phyloP scores from a whole-genome alignment of 306 rosid genomes.

The Trifolium repens region DNA sequence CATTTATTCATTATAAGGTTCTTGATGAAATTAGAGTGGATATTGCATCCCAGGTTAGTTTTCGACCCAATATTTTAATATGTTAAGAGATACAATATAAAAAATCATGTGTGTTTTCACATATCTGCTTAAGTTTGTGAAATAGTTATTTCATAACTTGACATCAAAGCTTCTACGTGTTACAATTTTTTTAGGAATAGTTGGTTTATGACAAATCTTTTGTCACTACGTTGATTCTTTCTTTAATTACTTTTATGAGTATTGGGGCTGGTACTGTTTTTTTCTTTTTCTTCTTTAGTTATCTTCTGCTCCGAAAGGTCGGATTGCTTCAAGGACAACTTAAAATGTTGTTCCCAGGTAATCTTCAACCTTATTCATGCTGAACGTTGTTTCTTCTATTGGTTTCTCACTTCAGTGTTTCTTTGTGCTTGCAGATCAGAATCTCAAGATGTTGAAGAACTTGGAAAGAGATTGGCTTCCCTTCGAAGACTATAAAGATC shows the following conservation, averaged over 20 bases:
- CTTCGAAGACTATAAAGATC: constrained; percentile 69
- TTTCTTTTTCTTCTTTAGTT: constrained; percentile 52
- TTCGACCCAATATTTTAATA: constrained; percentile 21
- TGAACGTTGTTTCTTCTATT: background rate
- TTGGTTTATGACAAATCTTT: background rate
- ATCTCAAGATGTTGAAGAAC: constrained; percentile 80
- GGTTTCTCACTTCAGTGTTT: background rate
- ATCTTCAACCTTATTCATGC: constrained; percentile 1
- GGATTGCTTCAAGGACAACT: constrained; percentile 74
- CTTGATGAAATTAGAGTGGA: constrained; percentile 99
- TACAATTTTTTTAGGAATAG: background rate
- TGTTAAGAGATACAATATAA: background rate
- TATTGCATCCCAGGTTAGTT: constrained; percentile 92
- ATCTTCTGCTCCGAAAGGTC: constrained; percentile 97
- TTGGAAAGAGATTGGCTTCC: constrained; percentile 92
- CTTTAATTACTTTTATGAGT: constrained; percentile 21
- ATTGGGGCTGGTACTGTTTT: constrained; percentile 30
- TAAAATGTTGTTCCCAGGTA: constrained; percentile 69
- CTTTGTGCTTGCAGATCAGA: constrained; percentile 54
- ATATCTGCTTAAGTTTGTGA: background rate
- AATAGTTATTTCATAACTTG: background rate
- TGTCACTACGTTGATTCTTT: constrained; percentile 25
- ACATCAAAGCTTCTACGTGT: background rate
- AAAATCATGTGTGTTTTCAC: too few relatives aligned
- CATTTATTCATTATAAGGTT: constrained; percentile 59